Evolutionary conservation across 805 yeast genomes (phyloP), one percentile per base, ranked within the genome.

Genomic region (Limtongia smithiae): DNA sequence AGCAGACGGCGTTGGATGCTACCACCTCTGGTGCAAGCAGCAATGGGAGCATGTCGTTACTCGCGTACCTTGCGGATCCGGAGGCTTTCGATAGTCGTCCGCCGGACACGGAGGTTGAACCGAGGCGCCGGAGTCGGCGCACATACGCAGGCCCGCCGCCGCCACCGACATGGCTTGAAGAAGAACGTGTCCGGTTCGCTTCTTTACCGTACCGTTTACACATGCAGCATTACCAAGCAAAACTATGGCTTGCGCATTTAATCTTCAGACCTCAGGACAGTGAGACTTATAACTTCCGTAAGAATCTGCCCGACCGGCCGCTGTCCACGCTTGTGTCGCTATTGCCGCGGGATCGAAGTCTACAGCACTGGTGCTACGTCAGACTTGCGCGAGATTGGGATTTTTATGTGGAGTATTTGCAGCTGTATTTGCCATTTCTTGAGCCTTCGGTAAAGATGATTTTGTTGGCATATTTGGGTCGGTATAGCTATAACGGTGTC

Each of bases 141-240:
- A 49, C 40, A 3, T 47, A 46, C 21, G 58, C 55, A 1, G 58
- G 58, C 1, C 58, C 58, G 25, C 58, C 58, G 9, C 58, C 58
- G 14, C 58, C 58, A 5, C 46, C 53, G 25, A 46, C 58, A 8
- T 54, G 58, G 58, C 18, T 54, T 8, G 47, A 41, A 21, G 53
- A 43, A 20, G 58, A 51, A 36, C 46, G 28, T 15, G 37, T 30
- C 14, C 20, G 34, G 14, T 45, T 45, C 28, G 50, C 46, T 12
- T 17, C 36, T 15, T 27, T 45, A 4, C 46, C 54, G 9, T 5
- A 15, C 17, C 46, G 52, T 4, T 44, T 44, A 2, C 48, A 44
- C 11, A 20, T 11, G 25, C 7, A 36, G 18, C 5, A 36, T 15
- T 36, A 36, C 21, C 8, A n/a, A 33, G 37, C 37, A 18, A 8